Conservation (phyloP, 2,329 filamentous ascomycete genomes). For the Pseudogymnoascus sp. region DNA sequence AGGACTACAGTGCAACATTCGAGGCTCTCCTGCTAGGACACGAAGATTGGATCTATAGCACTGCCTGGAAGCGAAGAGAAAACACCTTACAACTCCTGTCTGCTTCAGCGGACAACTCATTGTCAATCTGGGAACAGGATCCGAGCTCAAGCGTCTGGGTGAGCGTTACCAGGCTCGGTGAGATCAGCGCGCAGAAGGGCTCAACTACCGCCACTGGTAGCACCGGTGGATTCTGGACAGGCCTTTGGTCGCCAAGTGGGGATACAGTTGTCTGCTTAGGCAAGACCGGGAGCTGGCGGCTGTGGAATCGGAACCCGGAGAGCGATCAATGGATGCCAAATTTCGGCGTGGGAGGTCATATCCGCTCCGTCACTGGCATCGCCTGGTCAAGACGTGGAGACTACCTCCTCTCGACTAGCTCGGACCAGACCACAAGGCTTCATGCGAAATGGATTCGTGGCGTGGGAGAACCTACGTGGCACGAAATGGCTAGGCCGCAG, state of each 20-base stretch:
- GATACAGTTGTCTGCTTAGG: slow-evolving; percentile 71
- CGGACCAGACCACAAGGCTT: slow-evolving; percentile 86
- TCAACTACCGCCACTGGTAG: slow-evolving; percentile 95
- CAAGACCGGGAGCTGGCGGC: slow-evolving; percentile 85
- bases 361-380: slow-evolving; percentile 70
- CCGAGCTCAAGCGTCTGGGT: slow-evolving; percentile 82
- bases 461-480: slow-evolving; percentile 58
- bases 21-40: slow-evolving; percentile 90
- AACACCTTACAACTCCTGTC: slow-evolving; percentile 66
- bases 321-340: slow-evolving; percentile 67
- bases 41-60: slow-evolving; percentile 97
- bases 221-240: slow-evolving; percentile 93
- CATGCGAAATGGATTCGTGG: slow-evolving; percentile 67
- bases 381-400: slow-evolving; percentile 75
- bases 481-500: slow-evolving; percentile 90
- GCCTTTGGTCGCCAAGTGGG: slow-evolving; percentile 79
- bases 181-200: slow-evolving; percentile 90
- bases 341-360: slow-evolving; percentile 76
- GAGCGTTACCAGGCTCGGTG: slow-evolving; percentile 74
- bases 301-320: slow-evolving; percentile 60
- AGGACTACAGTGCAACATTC: slow-evolving; percentile 75
- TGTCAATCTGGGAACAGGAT: slow-evolving; percentile 89
- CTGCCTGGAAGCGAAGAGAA: slow-evolving; percentile 34
- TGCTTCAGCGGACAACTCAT: slow-evolving; percentile 88
- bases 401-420: slow-evolving; percentile 81